Evolutionary conservation across 768 basidiomycete species (phyloP).

Genomic region (Collybia sordida): DNA sequence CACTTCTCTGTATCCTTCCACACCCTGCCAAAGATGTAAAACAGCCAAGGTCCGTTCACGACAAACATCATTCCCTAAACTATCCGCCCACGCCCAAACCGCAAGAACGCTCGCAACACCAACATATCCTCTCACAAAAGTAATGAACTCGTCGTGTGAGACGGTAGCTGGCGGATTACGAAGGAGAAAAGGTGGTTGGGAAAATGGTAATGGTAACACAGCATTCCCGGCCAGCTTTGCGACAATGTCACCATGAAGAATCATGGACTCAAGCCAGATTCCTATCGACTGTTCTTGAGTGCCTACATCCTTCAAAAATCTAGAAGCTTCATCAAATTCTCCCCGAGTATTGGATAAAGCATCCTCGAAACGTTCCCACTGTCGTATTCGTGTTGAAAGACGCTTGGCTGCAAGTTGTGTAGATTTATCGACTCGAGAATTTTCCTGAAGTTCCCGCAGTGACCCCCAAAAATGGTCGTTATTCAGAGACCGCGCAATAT

Average conservation of each 20-base stretch:
- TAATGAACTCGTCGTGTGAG: constrained; percentile 58
- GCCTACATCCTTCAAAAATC: constrained; percentile 59
- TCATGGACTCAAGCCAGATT: constrained; percentile 71
- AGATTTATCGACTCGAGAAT: constrained; percentile 35
- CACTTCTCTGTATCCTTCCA: constrained; percentile 76
- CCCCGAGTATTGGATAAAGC: constrained; percentile 53
- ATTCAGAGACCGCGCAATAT: constrained; percentile 57
- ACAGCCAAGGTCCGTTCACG: constrained; percentile 65
- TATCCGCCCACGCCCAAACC: constrained; percentile 81
- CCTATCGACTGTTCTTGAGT: constrained; percentile 68
- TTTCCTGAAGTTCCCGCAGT: constrained; percentile 36
- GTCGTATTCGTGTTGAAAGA: constrained; percentile 48
- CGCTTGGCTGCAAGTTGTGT: constrained; percentile 46
- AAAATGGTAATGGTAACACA: constrained; percentile 27
- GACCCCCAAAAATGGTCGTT: constrained; percentile 39
- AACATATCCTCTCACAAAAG: constrained; percentile 63
- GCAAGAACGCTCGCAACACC: constrained; percentile 68
- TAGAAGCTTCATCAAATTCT: constrained; percentile 48
- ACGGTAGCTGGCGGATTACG: constrained; percentile 11
- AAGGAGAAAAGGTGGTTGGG: constrained; percentile 32
- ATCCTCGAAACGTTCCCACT: constrained; percentile 64
- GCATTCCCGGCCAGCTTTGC: constrained; percentile 43
- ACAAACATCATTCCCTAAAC: constrained; percentile 62
- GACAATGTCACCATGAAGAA: constrained; percentile 53
- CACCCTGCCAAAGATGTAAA: constrained; percentile 62